Base-by-base conservation (phyloP, 1,139 yeast genomes). In the Blastobotrys indianensis region DNA sequence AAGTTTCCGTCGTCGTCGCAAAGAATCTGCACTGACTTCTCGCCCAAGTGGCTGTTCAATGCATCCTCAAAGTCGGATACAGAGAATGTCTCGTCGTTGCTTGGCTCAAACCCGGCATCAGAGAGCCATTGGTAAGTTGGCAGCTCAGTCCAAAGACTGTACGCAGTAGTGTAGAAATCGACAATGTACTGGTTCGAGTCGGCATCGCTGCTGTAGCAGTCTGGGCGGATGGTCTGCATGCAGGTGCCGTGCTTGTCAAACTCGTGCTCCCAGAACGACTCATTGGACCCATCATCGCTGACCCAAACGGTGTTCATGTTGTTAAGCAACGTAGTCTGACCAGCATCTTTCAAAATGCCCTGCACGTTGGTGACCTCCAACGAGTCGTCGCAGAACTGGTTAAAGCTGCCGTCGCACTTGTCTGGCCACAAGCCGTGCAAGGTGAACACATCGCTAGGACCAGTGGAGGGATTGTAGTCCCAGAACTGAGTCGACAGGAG, bases 181-280 rank as follows among this genome's bases (percentile, higher is more conserved):
- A 82, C 83, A 11, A 86, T 87, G 54, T 86, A 79, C 59, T 76
- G 74, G 57, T 77, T 65, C 46, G 72, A 61, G 29, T 66, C 64
- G 42, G 69, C 62, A 34, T 63, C 64, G 29, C 48, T 44, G 9
- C 56, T 49, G 62, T 86, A 87, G 61, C 97, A 92, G 1, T 63
- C 55, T 3, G 94, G 87, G 45, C 75, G 75, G 43, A 90, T 70
- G 0, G 97, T 88, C 32, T 80, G 76, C 69, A 88, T 80, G 65
- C 97, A 92, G 0, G 97, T 88, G 3, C 92, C 97, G 61, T 92
- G 98, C 64, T 92, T 92, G 69, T 90, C 90, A 73, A 77, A 92
- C 66, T 92, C 98, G 64, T 92, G 97, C 29, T 79, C 73, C 97
- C 98, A 92, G 46, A 92, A 70, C 16, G 75, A 67, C 51, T 79